Conservation (phyloP, 2,329 filamentous ascomycete genomes). For the Fonsecaea multimorphosa region DNA sequence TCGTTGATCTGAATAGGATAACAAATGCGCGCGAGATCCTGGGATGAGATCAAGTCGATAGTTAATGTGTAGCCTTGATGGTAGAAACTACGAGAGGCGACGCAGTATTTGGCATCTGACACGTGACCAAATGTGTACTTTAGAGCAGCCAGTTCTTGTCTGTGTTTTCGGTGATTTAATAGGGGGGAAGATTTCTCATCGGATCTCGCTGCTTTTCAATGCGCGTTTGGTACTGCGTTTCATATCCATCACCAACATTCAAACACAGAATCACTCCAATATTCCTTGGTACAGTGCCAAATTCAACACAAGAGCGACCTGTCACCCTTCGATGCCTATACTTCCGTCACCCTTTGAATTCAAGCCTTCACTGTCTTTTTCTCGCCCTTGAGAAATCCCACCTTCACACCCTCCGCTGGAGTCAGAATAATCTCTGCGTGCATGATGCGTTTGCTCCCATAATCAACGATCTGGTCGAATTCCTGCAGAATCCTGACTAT, state of each 20-base stretch:
- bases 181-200: not conserved
- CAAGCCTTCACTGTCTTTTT: conserved; percentile 6
- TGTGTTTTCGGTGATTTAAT: not conserved
- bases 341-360: not conserved
- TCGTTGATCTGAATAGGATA: not conserved
- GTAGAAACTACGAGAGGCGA: conserved; percentile 18
- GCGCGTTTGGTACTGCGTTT: not conserved
- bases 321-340: no score
- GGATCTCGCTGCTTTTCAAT: not conserved
- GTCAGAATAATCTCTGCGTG: conserved; percentile 38
- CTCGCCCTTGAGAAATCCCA: conserved; percentile 37
- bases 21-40: not conserved
- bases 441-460: conserved; percentile 33
- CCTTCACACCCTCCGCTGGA: conserved; percentile 38
- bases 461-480: conserved; percentile 47
- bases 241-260: not conserved
- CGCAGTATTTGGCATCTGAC: conserved; percentile 9
- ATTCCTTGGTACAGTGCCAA: not conserved
- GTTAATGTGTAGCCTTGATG: conserved; percentile 1
- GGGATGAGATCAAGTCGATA: conserved; percentile 5
- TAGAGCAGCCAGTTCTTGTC: conserved; percentile 4
- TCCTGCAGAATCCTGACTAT: conserved; percentile 52
- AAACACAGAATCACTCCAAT: not conserved
- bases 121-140: conserved; percentile 2
- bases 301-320: not conserved